Conservation (phyloP, 106 monocot species). For the Phalaenopsis equestris region DNA sequence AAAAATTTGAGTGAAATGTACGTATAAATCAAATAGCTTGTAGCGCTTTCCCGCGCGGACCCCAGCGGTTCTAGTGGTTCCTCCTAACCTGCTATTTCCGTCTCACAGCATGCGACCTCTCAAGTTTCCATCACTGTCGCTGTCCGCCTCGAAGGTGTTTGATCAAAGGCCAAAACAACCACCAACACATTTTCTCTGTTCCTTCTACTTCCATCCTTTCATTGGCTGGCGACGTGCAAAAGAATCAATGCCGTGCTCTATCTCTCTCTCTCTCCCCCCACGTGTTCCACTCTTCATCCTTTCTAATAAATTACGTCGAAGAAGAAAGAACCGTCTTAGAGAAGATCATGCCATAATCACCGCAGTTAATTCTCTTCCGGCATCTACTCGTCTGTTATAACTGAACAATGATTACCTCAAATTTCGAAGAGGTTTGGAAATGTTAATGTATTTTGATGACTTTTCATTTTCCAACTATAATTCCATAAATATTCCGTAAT, state of each 20-base stretch:
- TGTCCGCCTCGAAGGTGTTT: constrained; percentile 4
- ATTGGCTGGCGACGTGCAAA: background rate
- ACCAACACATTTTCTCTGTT: background rate
- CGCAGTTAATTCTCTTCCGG: background rate
- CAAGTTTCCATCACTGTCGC: background rate
- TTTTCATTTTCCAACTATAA: background rate
- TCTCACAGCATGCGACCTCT: background rate
- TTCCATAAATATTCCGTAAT: background rate
- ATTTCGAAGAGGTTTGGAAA: background rate
- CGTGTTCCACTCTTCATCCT: background rate
- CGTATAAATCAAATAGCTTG: background rate
- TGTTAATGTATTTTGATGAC: background rate
- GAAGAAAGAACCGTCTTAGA: background rate
- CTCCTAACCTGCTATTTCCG: background rate
- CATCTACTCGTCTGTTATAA: background rate
- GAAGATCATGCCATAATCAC: background rate
- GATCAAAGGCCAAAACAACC: background rate
- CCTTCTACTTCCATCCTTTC: background rate
- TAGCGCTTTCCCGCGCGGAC: background rate
- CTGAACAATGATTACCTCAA: background rate
- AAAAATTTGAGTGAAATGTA: too few species aligned
- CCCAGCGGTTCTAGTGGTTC: background rate
- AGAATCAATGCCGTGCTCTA: background rate
- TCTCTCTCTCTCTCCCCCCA: background rate
- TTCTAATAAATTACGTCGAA: background rate